Conservation (phyloP, 164 flowering plant species). For the Berberis thunbergii region DNA sequence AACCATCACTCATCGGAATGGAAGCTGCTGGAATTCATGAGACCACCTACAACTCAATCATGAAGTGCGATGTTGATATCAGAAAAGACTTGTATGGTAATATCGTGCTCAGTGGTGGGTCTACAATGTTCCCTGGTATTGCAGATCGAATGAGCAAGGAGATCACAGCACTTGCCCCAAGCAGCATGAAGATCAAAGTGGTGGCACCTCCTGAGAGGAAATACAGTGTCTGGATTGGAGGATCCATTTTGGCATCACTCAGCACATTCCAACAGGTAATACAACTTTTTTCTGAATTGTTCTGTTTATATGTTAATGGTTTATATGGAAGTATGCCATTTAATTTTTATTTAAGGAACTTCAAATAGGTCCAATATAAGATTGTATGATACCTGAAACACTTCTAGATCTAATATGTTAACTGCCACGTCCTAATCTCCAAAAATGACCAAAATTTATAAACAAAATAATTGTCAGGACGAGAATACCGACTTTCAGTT, state of each 20-base stretch:
- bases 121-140: constrained; percentile 17
- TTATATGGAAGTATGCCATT: no score
- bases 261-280: constrained; percentile 18
- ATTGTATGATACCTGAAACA: no score
- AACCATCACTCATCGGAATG: constrained; percentile 14
- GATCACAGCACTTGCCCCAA: constrained; percentile 8
- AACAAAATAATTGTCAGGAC: no score
- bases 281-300: constrained; percentile 1
- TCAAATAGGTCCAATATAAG: no score
- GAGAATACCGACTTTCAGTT: no score
- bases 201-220: constrained; percentile 12
- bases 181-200: constrained; percentile 13
- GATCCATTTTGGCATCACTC: constrained; percentile 11
- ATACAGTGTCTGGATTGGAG: constrained; percentile 15
- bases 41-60: constrained; percentile 27
- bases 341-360: no score
- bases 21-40: constrained; percentile 31
- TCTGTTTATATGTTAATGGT: constrained; percentile 1
- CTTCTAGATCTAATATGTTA: no score
- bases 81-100: constrained; percentile 30
- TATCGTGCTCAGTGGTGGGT: constrained; percentile 30
- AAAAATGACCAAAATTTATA: no score
- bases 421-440: no score
- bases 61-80: constrained; percentile 31
- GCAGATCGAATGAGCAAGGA: constrained; percentile 14